Evolutionary conservation across 225 moss, liverwort and hornwort species (phyloP), one percentile per base, ranked within the genome.

Genomic region (Anthoceros angustus): DNA sequence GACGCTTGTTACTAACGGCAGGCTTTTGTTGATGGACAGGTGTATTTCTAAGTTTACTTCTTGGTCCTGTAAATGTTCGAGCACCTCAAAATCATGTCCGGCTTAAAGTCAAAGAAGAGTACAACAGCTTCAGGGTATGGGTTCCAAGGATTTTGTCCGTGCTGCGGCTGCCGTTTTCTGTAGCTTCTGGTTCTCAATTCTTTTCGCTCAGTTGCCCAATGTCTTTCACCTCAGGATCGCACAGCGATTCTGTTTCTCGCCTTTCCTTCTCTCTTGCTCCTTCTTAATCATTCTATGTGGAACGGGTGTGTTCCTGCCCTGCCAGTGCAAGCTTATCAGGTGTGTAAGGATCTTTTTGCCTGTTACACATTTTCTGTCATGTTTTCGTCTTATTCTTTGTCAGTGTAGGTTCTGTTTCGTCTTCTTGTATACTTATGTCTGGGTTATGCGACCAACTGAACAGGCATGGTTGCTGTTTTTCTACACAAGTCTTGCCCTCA

Each of bases 401-500:
- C 16, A 11, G 11, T 46, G 3, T 46, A 6, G 16, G 12, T 46
- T 46, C 45, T 11, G 11, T 2, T 1, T 46, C 11, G 45, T 16
- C 45, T 16, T 11, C 45, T 46, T 16, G 2, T 11, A 11, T 46
- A 16, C 11, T 16, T 11, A 46, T 16, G 1, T 46, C 2, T 11
- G 2, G 12, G 45, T 46, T 6, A 11, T 11, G 45, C 12, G 11
- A 11, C 12, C 11, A 11, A 11, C 16, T 11, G 45, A 46, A 65
- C 84, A 98, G 95, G 86, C 95, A 67, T 98, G 92, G 95, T 80
- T 98, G 64, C 71, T 98, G 68, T 98, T 86, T 77, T 88, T 89
- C 73, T 98, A 98, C 72, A 98, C 89, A 61, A 89, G 95, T 78
- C 83, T 98, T 75, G 95, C 95, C 12, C 74, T 98, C 63, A 83